Percentiles rank a stretch among this genome's conserved stretches.
Evolutionary conservation across 2,329 filamentous ascomycete genomes (phyloP).

Genomic region (Simplicillium sp.): DNA sequence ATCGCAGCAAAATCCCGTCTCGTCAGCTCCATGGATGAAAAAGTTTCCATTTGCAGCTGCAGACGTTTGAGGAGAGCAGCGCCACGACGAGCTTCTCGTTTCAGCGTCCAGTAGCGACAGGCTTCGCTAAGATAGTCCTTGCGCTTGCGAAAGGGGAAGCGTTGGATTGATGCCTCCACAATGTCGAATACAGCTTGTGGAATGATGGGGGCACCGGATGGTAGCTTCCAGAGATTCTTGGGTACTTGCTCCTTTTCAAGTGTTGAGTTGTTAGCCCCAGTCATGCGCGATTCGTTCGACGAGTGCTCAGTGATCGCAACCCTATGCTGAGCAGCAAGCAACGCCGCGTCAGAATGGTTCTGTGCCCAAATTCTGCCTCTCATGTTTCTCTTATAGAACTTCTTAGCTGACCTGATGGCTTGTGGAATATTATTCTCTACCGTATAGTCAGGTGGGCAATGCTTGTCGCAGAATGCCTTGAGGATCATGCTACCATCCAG

Average conservation of each 20-base stretch:
- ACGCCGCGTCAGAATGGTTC: constrained; percentile 73
- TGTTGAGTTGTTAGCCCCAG: constrained; percentile 71
- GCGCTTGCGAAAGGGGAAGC: constrained; percentile 71
- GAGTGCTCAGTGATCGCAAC: constrained; percentile 57
- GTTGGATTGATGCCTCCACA: constrained; percentile 72
- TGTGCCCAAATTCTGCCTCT: constrained; percentile 85
- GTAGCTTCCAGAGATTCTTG: constrained; percentile 67
- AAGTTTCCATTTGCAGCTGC: constrained; percentile 90
- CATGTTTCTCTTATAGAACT: constrained; percentile 86
- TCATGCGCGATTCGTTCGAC: constrained; percentile 73
- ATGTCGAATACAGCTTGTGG: constrained; percentile 80
- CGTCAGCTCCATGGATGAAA: constrained; percentile 95
- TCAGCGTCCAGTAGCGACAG: constrained; percentile 96
- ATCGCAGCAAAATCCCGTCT: constrained; percentile 92
- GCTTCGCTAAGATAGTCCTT: constrained; percentile 90
- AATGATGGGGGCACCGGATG: constrained; percentile 90
- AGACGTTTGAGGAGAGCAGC: constrained; percentile 87
- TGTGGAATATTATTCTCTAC: constrained; percentile 75
- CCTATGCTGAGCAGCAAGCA: constrained; percentile 64
- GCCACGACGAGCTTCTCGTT: constrained; percentile 83
- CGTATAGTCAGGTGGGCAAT: constrained; percentile 82
- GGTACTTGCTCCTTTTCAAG: constrained; percentile 48
- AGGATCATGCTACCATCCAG: constrained; percentile 72
- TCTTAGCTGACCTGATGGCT: constrained; percentile 74
- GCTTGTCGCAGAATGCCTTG: constrained; percentile 93